A percentile compares a stretch with the other conserved stretches of the same genome.
Conservation (phyloP, 75 land plant genomes). For the Azolla pinnata region DNA sequence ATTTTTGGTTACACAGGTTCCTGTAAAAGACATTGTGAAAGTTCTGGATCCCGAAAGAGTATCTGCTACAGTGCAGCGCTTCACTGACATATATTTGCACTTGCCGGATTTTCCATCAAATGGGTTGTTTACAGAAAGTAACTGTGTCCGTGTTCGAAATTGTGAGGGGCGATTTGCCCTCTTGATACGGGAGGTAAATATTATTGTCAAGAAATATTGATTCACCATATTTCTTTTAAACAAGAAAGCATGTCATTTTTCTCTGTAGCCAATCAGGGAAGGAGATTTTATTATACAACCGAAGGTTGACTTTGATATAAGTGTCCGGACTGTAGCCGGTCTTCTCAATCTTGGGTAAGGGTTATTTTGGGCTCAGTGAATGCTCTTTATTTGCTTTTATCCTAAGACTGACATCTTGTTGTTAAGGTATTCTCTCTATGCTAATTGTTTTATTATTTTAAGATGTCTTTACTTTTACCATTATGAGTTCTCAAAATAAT, state of each 20-base stretch:
- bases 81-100: conserved; percentile 80
- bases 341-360: conserved; percentile 91
- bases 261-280: conserved; percentile 78
- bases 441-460: too few relatives aligned
- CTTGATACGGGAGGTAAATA: conserved; percentile 82
- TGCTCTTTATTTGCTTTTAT: too few relatives aligned
- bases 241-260: neutral
- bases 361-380: neutral
- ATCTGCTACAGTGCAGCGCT: conserved; percentile 76
- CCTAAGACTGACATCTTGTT: too few relatives aligned
- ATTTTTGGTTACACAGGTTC: conserved; percentile 53
- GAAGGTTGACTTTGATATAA: conserved; percentile 97
- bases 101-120: conserved; percentile 63
- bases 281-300: conserved; percentile 96
- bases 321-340: conserved; percentile 94
- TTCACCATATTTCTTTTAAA: neutral
- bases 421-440: too few relatives aligned
- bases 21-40: conserved; percentile 63
- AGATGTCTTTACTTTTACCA: too few relatives aligned
- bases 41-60: conserved; percentile 69
- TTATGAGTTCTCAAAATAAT: too few relatives aligned
- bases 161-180: conserved; percentile 98
- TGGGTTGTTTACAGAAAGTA: conserved; percentile 70
- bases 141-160: conserved; percentile 89
- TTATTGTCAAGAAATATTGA: neutral